A percentile compares a stretch with the other conserved stretches of the same genome.
Conservation (phyloP, 2,329 filamentous ascomycete genomes). For the Dothiorella sarmentorum region DNA sequence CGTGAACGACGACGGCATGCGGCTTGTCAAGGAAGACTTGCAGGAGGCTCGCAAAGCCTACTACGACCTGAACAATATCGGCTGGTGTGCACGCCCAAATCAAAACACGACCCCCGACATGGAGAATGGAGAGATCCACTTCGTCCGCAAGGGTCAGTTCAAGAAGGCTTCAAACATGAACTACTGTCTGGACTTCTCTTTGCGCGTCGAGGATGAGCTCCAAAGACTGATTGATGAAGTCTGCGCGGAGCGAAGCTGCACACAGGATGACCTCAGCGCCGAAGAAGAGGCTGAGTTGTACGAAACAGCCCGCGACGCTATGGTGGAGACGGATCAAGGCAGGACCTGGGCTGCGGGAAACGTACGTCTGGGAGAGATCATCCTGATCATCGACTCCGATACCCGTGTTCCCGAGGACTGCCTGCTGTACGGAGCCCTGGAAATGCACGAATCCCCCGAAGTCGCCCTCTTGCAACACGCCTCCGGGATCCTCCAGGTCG, state of each 20-base stretch:
- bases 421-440: slow-evolving; percentile 20
- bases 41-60: slow-evolving; percentile 45
- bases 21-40: slow-evolving; percentile 55
- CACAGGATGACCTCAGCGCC: slow-evolving; percentile 25
- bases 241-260: slow-evolving; percentile 20
- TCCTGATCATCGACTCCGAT: slow-evolving; percentile 49
- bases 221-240: background rate
- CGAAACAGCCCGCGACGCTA: slow-evolving; percentile 1
- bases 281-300: slow-evolving; percentile 18
- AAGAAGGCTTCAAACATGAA: slow-evolving; percentile 66
- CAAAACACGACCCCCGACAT: slow-evolving; percentile 47
- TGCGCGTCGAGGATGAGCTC: slow-evolving; percentile 59
- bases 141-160: slow-evolving; percentile 60
- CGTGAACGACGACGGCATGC: slow-evolving; percentile 71
- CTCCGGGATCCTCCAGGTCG: slow-evolving; percentile 21
- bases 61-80: slow-evolving; percentile 50
- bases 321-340: slow-evolving; percentile 46
- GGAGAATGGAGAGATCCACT: slow-evolving; percentile 47
- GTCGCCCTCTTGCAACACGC: slow-evolving; percentile 22
- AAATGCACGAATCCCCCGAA: slow-evolving; percentile 21
- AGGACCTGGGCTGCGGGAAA: slow-evolving; percentile 73
- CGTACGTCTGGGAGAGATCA: slow-evolving; percentile 71
- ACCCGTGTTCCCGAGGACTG: slow-evolving; percentile 22
- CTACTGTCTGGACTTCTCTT: slow-evolving; percentile 60
- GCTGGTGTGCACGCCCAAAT: slow-evolving; percentile 48